Evolutionary conservation across 2,329 filamentous ascomycete genomes (phyloP).

Genomic region (Pseudocercospora eumusae): DNA sequence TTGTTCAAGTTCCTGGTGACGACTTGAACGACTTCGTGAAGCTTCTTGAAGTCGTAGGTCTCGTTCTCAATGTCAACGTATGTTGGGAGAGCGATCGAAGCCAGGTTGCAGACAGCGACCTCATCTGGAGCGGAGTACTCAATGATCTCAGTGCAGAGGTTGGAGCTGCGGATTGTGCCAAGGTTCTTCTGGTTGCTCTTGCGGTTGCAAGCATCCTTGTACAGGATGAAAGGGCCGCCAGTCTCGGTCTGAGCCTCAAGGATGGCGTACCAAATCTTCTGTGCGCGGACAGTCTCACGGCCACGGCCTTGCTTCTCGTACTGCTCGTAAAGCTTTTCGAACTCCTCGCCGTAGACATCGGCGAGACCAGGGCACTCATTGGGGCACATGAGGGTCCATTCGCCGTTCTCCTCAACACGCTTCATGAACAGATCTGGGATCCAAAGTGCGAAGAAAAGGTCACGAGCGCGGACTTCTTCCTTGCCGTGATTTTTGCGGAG

Average conservation of each 20-base stretch:
- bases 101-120: constrained; percentile 97
- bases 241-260: constrained; percentile 98
- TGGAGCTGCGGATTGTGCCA: constrained; percentile 96
- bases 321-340: constrained; percentile 85
- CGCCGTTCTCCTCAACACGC: constrained; percentile 92
- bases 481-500: constrained; percentile 99
- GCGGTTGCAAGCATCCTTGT: constrained; percentile 97
- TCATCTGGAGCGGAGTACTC: constrained; percentile 97
- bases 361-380: constrained; percentile 94
- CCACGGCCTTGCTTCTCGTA: constrained; percentile 89
- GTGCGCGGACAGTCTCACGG: constrained; percentile 88
- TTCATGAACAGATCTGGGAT: constrained; percentile 99
- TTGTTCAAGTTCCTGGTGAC: constrained; percentile 95
- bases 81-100: constrained; percentile 86
- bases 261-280: constrained; percentile 99
- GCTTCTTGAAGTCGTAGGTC: constrained; percentile 91
- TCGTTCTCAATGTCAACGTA: constrained; percentile 85
- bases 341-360: constrained; percentile 96
- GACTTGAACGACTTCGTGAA: constrained; percentile 90
- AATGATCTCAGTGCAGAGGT: constrained; percentile 97
- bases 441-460: constrained; percentile 97
- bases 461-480: constrained; percentile 93
- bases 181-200: constrained; percentile 99
- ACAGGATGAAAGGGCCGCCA: constrained; percentile 98
- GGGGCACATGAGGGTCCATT: constrained; percentile 98